phyloP scores from a whole-genome alignment of 2,329 filamentous ascomycete genomes.

The Colletotrichum sojae region DNA sequence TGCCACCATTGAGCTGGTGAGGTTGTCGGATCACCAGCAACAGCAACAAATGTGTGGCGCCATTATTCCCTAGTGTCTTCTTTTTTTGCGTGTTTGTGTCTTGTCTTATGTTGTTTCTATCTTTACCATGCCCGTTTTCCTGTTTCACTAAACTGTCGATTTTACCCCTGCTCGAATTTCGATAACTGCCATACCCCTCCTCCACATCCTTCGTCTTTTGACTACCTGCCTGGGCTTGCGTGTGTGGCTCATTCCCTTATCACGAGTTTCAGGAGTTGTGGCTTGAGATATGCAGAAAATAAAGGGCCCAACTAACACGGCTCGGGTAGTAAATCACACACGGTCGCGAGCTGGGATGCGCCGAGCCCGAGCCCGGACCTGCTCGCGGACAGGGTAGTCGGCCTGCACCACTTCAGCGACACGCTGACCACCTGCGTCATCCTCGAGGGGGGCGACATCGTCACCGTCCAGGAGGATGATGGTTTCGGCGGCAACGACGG shows the following conservation, averaged over 20 bases:
- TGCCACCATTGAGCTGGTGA: conserved; percentile 79
- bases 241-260: conserved; percentile 1
- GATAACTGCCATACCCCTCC: not conserved
- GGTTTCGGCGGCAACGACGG: conserved; percentile 52
- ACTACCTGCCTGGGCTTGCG: not conserved
- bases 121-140: conserved; percentile 1
- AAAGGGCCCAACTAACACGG: conserved; percentile 41
- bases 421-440: conserved; percentile 84
- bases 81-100: not conserved
- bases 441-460: conserved; percentile 90
- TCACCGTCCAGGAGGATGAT: conserved; percentile 82
- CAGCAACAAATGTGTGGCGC: conserved; percentile 55
- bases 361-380: conserved; percentile 84
- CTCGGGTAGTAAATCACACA: conserved; percentile 47
- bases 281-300: conserved; percentile 11
- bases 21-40: conserved; percentile 62
- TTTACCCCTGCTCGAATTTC: conserved; percentile 4
- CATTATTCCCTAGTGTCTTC: conserved; percentile 17
- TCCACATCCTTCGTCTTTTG: not conserved
- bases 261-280: not conserved
- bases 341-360: conserved; percentile 90
- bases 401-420: conserved; percentile 88
- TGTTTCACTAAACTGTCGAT: conserved; percentile 8
- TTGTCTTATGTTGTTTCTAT: not conserved
- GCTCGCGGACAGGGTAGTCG: conserved; percentile 80